phyloP scores from a whole-genome alignment of 768 basidiomycete genomes.

The Agrocybe chaxingu region DNA sequence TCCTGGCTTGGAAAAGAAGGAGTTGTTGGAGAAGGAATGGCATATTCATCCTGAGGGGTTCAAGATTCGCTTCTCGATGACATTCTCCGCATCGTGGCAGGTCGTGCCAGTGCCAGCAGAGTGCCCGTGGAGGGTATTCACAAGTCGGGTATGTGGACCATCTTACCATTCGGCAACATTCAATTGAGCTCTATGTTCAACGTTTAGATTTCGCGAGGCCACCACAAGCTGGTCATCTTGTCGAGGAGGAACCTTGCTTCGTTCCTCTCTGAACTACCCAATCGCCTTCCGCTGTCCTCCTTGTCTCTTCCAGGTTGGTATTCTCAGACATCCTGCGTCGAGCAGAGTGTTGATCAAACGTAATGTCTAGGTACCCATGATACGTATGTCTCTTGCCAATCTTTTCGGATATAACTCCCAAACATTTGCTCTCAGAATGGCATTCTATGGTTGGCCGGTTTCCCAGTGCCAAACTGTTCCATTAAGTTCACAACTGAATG shows the following conservation, averaged over 20 bases:
- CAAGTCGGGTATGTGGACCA: conserved; percentile 41
- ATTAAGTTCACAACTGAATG: conserved; percentile 64
- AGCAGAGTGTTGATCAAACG: background rate
- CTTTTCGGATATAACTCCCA: background rate
- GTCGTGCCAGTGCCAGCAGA: conserved; percentile 35
- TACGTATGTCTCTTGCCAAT: conserved; percentile 41
- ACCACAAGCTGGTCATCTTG: conserved; percentile 51
- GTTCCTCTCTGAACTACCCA: conserved; percentile 60
- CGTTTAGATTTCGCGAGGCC: conserved; percentile 42
- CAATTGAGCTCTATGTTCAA: background rate
- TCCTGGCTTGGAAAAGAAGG: background rate
- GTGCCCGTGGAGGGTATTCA: conserved; percentile 59
- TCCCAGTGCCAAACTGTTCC: conserved; percentile 82
- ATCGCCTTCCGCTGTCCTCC: conserved; percentile 64
- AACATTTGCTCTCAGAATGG: conserved; percentile 48
- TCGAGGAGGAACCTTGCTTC: conserved; percentile 55
- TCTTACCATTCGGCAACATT: background rate
- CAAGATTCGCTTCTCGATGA: conserved; percentile 26
- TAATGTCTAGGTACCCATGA: conserved; percentile 57
- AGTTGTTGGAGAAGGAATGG: conserved; percentile 17
- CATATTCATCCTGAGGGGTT: conserved; percentile 21
- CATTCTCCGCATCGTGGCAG: conserved; percentile 42
- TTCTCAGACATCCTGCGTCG: conserved; percentile 7
- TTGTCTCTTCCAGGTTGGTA: conserved; percentile 73
- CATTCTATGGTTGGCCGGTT: conserved; percentile 81